Base-by-base conservation (phyloP, 2,329 filamentous ascomycete genomes). In the Neopestalotiopsis clavispora region DNA sequence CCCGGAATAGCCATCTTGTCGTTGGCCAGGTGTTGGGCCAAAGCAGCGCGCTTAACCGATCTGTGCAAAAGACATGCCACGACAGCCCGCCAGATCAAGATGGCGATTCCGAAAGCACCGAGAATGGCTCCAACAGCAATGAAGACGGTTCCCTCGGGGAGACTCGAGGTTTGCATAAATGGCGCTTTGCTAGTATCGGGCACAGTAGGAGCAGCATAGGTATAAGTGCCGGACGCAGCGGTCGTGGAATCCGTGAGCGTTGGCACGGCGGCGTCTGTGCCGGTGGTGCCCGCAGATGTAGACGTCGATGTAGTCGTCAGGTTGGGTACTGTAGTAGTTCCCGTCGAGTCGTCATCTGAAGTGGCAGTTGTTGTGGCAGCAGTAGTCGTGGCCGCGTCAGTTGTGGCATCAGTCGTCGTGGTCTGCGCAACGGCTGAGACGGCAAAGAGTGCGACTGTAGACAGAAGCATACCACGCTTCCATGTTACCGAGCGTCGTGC, bases 101-200 rank as follows among this genome's bases (percentile, higher is more conserved):
- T 89, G n/a, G 90, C 90, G 9, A 94, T 84, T 12, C 90, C 94
- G 72, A 98, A 89, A 72, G 94, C 91, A 17, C 94, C 96, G 6
- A 99, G 88, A 34, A 94, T 91, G 32, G 94, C 92, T 60, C 96
- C 96, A 1, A 98, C 96, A 28, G 91, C 92, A 75, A 99, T 99
- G 83, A 99, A 99, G 69, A 99, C 92, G 4, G 95, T 98, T 67
- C 96, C 96, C 76, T 98, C 93, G 2, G 96, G 96, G 12, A 95
- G 85, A 66, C 83, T 91, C 0, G 94, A 97, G 75, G 91, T 90
- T 77, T 95, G 91, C 94, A 98, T 97, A 78, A 94, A 99, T 17
- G 95, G 94, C 4, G 96, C 96, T 76, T 92, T 89, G 52, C 88
- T 86, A 3, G 93, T 97, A 32, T 94, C 92, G 7, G 96, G 96